Evolutionary conservation across 2,329 filamentous ascomycete species (phyloP).

Genomic region (Colletotrichum musae): DNA sequence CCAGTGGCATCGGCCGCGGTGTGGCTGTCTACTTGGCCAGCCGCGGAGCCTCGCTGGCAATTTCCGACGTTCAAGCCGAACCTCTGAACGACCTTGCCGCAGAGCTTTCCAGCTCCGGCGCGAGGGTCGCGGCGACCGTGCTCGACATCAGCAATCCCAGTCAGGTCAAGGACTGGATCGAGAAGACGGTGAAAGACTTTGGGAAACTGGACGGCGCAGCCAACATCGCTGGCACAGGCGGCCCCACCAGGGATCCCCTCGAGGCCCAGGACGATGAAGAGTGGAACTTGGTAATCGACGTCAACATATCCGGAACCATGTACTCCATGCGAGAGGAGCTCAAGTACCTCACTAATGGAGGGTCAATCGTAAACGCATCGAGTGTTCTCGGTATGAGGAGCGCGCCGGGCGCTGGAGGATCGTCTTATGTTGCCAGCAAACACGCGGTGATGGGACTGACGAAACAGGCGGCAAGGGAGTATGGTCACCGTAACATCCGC

Average conservation of each 20-base stretch:
- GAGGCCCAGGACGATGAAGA: slow-evolving; percentile 43
- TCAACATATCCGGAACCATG: slow-evolving; percentile 49
- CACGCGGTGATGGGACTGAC: slow-evolving; percentile 23
- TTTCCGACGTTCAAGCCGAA: slow-evolving; percentile 60
- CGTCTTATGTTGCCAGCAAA: slow-evolving; percentile 17
- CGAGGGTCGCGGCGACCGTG: slow-evolving; percentile 18
- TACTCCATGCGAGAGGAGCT: slow-evolving; percentile 48
- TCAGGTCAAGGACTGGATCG: slow-evolving; percentile 53
- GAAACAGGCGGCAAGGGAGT: slow-evolving; percentile 10
- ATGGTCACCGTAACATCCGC: slow-evolving; percentile 1
- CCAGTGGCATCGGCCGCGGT: slow-evolving; percentile 63
- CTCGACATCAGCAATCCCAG: slow-evolving; percentile 49
- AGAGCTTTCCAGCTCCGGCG: neutral
- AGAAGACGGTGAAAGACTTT: slow-evolving; percentile 47
- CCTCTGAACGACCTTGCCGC: slow-evolving; percentile 47
- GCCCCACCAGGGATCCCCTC: slow-evolving; percentile 42
- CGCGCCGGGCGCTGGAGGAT: neutral
- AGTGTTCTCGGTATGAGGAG: neutral
- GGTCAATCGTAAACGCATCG: slow-evolving; percentile 62
- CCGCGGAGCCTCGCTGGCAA: slow-evolving; percentile 60
- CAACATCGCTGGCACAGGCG: slow-evolving; percentile 54
- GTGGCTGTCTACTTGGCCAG: slow-evolving; percentile 59
- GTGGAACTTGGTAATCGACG: slow-evolving; percentile 46
- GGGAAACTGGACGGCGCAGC: slow-evolving; percentile 54
- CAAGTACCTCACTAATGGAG: slow-evolving; percentile 52